Evolutionary conservation across 805 yeast genomes (phyloP).

Genomic region (Wickerhamomyces hampshirensis): DNA sequence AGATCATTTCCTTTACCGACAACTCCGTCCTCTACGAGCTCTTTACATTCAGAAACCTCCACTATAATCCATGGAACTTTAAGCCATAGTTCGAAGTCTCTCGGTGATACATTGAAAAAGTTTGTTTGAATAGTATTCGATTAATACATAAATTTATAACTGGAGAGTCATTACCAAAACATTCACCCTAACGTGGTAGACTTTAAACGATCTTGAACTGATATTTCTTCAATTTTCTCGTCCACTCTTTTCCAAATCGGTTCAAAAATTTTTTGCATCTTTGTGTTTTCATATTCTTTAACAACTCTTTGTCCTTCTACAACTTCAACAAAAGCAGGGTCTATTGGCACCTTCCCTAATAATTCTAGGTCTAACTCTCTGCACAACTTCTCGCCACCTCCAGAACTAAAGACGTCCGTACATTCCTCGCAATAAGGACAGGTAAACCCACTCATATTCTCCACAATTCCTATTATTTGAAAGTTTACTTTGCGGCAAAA

Average conservation of each 20-base stretch:
- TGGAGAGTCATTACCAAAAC: neutral
- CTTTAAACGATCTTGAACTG: constrained; percentile 1
- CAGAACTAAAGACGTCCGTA: constrained; percentile 86
- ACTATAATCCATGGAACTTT: constrained; percentile 1
- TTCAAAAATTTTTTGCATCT: constrained; percentile 11
- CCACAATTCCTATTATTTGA: constrained; percentile 78
- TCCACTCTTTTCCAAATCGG: constrained; percentile 9
- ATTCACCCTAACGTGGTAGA: neutral
- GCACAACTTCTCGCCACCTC: constrained; percentile 84
- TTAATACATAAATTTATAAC: too few species aligned
- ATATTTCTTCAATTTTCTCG: constrained; percentile 4
- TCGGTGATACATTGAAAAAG: constrained; percentile 1
- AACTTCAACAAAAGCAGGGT: constrained; percentile 83
- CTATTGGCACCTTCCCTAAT: constrained; percentile 88
- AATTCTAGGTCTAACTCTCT: constrained; percentile 55
- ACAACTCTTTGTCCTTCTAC: constrained; percentile 53
- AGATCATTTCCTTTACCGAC: constrained; percentile 2
- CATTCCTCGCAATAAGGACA: constrained; percentile 94
- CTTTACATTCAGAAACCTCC: constrained; percentile 1
- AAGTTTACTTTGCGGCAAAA: constrained; percentile 86
- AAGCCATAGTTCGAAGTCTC: neutral
- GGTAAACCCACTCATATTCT: constrained; percentile 94
- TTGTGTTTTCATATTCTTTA: constrained; percentile 4
- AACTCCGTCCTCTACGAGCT: neutral
- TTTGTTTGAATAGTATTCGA: neutral